These are phyloP conservation scores for Metschnikowia henanensis DNA, from an alignment of 805 yeast species.

Conservation along the genomic window DNA sequence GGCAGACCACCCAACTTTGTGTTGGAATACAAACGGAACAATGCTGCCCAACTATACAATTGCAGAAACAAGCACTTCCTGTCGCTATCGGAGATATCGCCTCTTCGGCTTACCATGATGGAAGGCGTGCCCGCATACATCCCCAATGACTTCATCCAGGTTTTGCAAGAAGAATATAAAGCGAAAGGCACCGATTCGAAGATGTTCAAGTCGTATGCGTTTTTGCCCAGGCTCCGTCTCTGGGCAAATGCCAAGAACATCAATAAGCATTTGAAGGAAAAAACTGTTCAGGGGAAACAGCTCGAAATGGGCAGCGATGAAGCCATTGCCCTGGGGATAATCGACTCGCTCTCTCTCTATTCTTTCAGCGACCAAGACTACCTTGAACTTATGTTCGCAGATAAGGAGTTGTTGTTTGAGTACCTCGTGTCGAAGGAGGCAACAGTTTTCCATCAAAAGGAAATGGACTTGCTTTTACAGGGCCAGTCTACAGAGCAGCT, in stretches of 20 bases:
- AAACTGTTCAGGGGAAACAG: constrained; percentile 11
- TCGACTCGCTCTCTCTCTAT: constrained; percentile 15
- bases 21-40: constrained; percentile 24
- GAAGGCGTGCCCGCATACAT: constrained; percentile 56
- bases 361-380: constrained; percentile 26
- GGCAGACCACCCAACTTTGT: constrained; percentile 6
- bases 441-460: constrained; percentile 30
- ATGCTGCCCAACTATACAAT: constrained; percentile 29
- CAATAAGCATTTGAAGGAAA: constrained; percentile 26
- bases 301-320: constrained; percentile 18
- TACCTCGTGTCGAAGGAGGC: constrained; percentile 23
- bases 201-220: constrained; percentile 7
- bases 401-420: constrained; percentile 25
- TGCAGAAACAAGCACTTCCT: constrained; percentile 41
- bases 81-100: constrained; percentile 37
- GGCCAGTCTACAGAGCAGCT: constrained; percentile 11
- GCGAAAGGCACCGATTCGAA: constrained; percentile 2
- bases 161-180: constrained; percentile 50
- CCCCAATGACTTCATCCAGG: constrained; percentile 44
- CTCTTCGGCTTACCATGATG: constrained; percentile 40
- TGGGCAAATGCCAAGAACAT: constrained; percentile 13
- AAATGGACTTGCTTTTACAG: constrained; percentile 18
- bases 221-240: constrained; percentile 14
- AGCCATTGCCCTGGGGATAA: not conserved
- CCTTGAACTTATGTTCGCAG: constrained; percentile 25